Evolutionary conservation across 192 early-diverging fungal species (phyloP), one percentile per base, ranked within the genome.

Genomic region (Mortierella hygrophila): DNA sequence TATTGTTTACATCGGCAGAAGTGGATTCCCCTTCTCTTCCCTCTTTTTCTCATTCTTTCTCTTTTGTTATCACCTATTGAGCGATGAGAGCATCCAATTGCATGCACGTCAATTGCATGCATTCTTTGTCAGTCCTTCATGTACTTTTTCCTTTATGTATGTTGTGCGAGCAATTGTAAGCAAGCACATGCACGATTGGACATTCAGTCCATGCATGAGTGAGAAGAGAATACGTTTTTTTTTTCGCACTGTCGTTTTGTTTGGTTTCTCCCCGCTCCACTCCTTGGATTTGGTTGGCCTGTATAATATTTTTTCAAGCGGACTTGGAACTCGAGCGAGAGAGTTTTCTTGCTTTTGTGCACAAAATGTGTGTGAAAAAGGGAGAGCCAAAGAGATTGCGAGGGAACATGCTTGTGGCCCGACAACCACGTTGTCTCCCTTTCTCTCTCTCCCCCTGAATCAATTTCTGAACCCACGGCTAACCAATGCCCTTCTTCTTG

Each of bases 81-180:
- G 26, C 60, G 10, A 29, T 57, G 55, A 60, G 55, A 60, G 55
- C 55, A 60, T 13, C 11, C 29, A 32, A n/a, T 57, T 65, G 26
- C 55, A 57, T 57, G 55, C 55, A 57, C 8, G 55, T n/a, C 23
- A 57, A 57, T 57, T 9, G 55, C 60, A 65, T 65, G 55, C 55
- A 65, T 65, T 65, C 60, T 65, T 65, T 65, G 60, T 65, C 60
- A 65, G 60, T 65, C 60, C 7, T 32, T 32, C n/a, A 3, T 57
- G 23, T 57, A n/a, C 23, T 5, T 57, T 57, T 23, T 10, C 10
- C 7, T 26, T 57, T 26, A 6, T 40, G 38, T 40, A 40, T 40
- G 7, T 57, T 57, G 23, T 18, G 55, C 55, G n/a, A 57, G 23
- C 60, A 46, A 46, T 46, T 46, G 44, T 46, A 46, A 46, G 44